Conservation (phyloP, 352 stramenopile species). For the Peronospora belbahrii region DNA sequence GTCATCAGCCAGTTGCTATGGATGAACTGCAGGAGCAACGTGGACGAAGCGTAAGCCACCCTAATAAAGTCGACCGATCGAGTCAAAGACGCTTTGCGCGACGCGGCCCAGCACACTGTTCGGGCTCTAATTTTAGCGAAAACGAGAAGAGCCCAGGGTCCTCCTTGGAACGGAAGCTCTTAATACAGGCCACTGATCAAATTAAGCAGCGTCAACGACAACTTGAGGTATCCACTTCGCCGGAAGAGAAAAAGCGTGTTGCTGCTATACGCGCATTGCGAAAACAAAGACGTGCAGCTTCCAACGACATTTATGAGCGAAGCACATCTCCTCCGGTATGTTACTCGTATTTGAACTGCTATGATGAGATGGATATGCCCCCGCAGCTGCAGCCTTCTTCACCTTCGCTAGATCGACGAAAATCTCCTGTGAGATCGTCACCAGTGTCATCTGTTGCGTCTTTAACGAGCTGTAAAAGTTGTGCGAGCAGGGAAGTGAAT, state of each 20-base stretch:
- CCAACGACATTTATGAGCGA: conserved; percentile 34
- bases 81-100: conserved; percentile 3
- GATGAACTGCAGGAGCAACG: conserved; percentile 19
- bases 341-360: conserved; percentile 26
- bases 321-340: conserved; percentile 17
- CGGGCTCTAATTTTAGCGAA: conserved; percentile 21
- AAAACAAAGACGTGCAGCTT: conserved; percentile 31
- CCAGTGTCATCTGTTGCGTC: conserved; percentile 18
- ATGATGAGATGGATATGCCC: conserved; percentile 34
- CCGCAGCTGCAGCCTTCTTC: conserved; percentile 21
- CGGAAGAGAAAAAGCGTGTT: conserved; percentile 20
- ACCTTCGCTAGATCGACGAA: conserved; percentile 12
- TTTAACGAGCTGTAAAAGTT: conserved; percentile 10
- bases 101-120: conserved; percentile 4
- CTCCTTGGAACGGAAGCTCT: conserved; percentile 43
- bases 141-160: conserved; percentile 25
- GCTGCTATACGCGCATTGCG: conserved; percentile 27
- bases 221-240: conserved; percentile 10
- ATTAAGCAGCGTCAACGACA: conserved; percentile 31
- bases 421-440: conserved; percentile 6
- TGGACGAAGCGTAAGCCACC: conserved; percentile 33
- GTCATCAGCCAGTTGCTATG: background rate
- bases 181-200: conserved; percentile 52
- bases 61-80: conserved; percentile 16
- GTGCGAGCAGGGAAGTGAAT: conserved; percentile 3